Evolutionary conservation across 2,329 filamentous ascomycete genomes (phyloP).

Genomic region (Ophiostoma populinum): DNA sequence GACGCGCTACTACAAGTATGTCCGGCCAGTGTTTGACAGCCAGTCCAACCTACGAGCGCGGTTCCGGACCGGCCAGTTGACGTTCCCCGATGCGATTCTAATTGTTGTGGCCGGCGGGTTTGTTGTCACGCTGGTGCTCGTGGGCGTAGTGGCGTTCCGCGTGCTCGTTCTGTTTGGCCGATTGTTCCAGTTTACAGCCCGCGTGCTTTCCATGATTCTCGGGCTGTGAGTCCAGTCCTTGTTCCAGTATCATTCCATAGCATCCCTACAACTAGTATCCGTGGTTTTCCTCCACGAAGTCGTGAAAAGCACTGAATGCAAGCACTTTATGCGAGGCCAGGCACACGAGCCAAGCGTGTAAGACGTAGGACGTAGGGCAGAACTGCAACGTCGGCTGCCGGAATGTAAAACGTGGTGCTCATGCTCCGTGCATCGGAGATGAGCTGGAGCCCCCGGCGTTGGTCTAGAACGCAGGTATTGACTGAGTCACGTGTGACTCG

Average conservation of each 20-base stretch:
- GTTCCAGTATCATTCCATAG: too few species aligned
- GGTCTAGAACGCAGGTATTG: too few species aligned
- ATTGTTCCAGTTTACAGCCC: neutral
- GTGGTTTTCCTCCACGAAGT: too few species aligned
- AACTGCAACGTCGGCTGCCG: too few species aligned
- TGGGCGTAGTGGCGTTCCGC: slow-evolving; percentile 13
- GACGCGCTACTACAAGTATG: slow-evolving; percentile 18
- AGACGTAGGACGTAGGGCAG: too few species aligned
- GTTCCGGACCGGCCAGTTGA: slow-evolving; percentile 13
- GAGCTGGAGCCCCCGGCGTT: too few species aligned
- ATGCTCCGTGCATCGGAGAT: too few species aligned
- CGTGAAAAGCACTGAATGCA: neutral
- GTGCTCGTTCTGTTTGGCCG: slow-evolving; percentile 4
- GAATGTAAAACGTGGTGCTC: too few species aligned
- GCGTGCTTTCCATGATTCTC: neutral
- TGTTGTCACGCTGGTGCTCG: slow-evolving; percentile 11
- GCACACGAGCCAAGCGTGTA: too few species aligned
- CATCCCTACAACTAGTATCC: neutral
- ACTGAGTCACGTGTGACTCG: too few species aligned
- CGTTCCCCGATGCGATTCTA: slow-evolving; percentile 14
- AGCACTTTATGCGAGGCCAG: too few species aligned
- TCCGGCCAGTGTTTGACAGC: slow-evolving; percentile 23
- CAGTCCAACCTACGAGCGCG: slow-evolving; percentile 19
- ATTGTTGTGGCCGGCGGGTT: slow-evolving; percentile 16
- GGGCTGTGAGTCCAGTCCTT: neutral